Evolutionary conservation across 2,329 filamentous ascomycete genomes (phyloP).

Genomic region (Plectosphaerella plurivora): DNA sequence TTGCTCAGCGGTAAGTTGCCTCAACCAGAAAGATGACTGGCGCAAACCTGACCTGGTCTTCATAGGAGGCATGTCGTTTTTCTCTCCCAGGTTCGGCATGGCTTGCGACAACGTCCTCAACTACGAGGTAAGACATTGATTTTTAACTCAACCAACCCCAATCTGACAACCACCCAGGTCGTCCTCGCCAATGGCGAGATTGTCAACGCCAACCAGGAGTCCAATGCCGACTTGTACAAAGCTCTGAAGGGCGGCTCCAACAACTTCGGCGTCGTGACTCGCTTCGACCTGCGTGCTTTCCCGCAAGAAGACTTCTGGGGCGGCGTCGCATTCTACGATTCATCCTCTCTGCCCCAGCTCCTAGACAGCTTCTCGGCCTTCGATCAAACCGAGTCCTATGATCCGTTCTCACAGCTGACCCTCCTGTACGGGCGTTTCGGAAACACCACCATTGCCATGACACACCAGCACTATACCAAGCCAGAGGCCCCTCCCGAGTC

Average conservation of each 20-base stretch:
- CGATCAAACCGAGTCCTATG: neutral
- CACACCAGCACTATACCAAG: neutral
- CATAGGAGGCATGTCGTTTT: conserved; percentile 13
- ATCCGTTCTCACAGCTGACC: neutral
- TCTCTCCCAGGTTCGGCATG: conserved; percentile 30
- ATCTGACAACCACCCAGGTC: conserved; percentile 4
- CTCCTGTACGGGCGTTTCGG: neutral
- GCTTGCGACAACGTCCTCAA: conserved; percentile 38
- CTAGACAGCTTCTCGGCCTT: neutral
- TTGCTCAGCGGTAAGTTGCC: conserved; percentile 19
- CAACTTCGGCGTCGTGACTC: conserved; percentile 16
- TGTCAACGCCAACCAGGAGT: conserved; percentile 25
- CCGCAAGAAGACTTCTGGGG: conserved; percentile 21
- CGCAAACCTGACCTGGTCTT: neutral
- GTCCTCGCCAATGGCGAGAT: conserved; percentile 33
- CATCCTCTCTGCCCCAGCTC: neutral
- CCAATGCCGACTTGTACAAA: conserved; percentile 31
- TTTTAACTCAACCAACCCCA: too few relatives aligned
- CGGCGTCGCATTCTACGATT: conserved; percentile 3
- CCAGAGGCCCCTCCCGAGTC: neutral
- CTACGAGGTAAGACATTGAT: conserved; percentile 22
- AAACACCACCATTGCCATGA: neutral
- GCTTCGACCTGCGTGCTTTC: conserved; percentile 20
- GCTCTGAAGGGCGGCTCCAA: conserved; percentile 12
- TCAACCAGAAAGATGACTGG: neutral